These are phyloP conservation scores for Lachancea thermotolerans DNA, from an alignment of 805 yeast genomes.

Conservation along the genomic window DNA sequence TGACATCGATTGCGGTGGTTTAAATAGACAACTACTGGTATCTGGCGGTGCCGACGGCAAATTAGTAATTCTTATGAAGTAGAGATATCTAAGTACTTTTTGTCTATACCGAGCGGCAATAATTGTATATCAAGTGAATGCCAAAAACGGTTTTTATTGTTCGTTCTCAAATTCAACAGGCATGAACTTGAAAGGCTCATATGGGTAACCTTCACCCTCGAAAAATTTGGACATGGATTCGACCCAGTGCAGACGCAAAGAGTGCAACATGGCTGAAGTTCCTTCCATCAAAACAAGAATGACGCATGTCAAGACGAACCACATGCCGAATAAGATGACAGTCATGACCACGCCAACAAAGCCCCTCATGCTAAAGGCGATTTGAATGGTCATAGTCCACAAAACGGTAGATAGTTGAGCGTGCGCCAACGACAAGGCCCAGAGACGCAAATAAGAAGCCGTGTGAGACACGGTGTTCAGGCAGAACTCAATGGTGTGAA, in stretches of 20 bases:
- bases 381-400: constrained; percentile 69
- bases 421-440: constrained; percentile 77
- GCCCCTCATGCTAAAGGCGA: constrained; percentile 52
- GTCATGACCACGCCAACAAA: constrained; percentile 49
- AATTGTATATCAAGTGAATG: background rate
- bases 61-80: constrained; percentile 18
- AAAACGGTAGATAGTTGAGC: constrained; percentile 70
- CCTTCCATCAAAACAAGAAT: constrained; percentile 76
- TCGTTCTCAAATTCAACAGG: constrained; percentile 17
- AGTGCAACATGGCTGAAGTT: constrained; percentile 77
- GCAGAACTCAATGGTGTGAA: constrained; percentile 75
- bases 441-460: constrained; percentile 67
- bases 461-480: constrained; percentile 75
- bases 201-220: constrained; percentile 67
- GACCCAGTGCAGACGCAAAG: constrained; percentile 74
- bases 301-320: constrained; percentile 65
- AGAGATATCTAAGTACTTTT: background rate
- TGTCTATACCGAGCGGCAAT: background rate
- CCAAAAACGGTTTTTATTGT: background rate
- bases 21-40: constrained; percentile 14
- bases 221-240: constrained; percentile 77
- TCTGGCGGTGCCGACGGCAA: constrained; percentile 23
- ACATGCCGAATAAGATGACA: constrained; percentile 59
- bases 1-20: constrained; percentile 20
- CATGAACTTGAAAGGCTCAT: constrained; percentile 53